Evolutionary conservation across 441 rosid genomes (phyloP), one percentile per base, ranked within the genome.

Genomic region (Melastoma candidum): DNA sequence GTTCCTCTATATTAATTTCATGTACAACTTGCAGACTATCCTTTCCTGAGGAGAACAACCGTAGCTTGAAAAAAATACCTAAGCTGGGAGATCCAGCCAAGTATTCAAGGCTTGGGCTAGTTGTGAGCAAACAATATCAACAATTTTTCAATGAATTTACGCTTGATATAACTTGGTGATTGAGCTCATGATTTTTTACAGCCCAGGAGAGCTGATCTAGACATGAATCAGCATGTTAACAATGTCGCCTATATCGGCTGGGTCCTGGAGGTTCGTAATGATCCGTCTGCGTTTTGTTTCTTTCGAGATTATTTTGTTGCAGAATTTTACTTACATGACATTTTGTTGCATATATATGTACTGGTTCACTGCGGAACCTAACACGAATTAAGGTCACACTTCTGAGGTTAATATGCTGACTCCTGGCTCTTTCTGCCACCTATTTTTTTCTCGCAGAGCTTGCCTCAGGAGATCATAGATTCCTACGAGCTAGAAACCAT

Each of bases 151-250:
- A 8, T 44, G 53, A 13, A 47, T 57, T 17, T 56, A 47, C 32
- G 11, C 36, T 53, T 17, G 22, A 17, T 32, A 27, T 36, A 7
- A 46, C n/a, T n/a, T 53, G 46, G 56, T 64, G 39, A 65, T 17
- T 68, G 41, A 51, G 29, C 26, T 44, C 12, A 47, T 48, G 41
- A 46, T 54, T 53, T 17, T 17, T 65, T 56, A 74, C 85, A 85
- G 97, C 92, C 97, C 1, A 80, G 96, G 72, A 74, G 92, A 79
- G 89, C 92, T 61, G 98, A 92, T 79, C 81, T 92, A 26, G 95
- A 92, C 73, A 92, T 88, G 98, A 92, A 88, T 67, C 97, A 92
- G 72, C 98, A 92, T 63, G 97, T 85, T 56, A 92, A 92, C 57
- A 88, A 92, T 52, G 97, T 92, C 58, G 61, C 96, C 58, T 92